Evolutionary conservation across 345 rosid genomes (phyloP).

Genomic region (Mallotus nudiflorus): DNA sequence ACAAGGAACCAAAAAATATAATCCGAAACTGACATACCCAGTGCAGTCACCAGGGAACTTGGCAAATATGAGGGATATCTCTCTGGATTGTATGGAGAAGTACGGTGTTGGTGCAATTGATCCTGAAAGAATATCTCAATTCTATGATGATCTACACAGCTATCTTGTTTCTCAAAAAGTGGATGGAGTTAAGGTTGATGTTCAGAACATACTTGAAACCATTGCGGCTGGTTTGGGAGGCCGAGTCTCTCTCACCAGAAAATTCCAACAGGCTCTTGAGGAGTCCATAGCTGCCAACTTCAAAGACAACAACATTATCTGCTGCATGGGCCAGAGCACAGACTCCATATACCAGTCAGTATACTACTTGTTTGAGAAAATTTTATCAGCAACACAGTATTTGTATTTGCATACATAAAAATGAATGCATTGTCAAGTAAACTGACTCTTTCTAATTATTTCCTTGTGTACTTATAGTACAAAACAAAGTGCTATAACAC

Average conservation of each 20-base stretch:
- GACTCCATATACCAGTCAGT: slow-evolving; percentile 54
- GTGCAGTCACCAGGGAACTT: slow-evolving; percentile 47
- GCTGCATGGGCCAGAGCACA: slow-evolving; percentile 58
- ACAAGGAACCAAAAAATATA: slow-evolving; percentile 34
- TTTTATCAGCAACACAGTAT: too few species aligned
- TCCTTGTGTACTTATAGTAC: slow-evolving; percentile 31
- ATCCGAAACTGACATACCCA: slow-evolving; percentile 40
- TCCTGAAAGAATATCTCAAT: slow-evolving; percentile 44
- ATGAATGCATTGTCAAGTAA: background rate
- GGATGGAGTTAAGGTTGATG: slow-evolving; percentile 67
- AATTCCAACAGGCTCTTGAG: slow-evolving; percentile 53
- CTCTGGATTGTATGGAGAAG: slow-evolving; percentile 52
- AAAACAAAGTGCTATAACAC: slow-evolving; percentile 46
- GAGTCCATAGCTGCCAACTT: slow-evolving; percentile 46
- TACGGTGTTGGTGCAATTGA: slow-evolving; percentile 52
- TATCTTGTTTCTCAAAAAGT: slow-evolving; percentile 51
- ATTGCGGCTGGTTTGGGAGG: slow-evolving; percentile 44
- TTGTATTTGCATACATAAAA: background rate
- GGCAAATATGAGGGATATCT: slow-evolving; percentile 44
- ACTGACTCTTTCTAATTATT: background rate
- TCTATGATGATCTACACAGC: slow-evolving; percentile 52
- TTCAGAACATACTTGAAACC: slow-evolving; percentile 54
- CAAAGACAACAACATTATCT: slow-evolving; percentile 55
- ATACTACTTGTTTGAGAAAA: background rate
- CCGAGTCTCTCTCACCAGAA: slow-evolving; percentile 46